Evolutionary conservation across 345 rosid genomes (phyloP).

Genomic region (Noccaea caerulescens): DNA sequence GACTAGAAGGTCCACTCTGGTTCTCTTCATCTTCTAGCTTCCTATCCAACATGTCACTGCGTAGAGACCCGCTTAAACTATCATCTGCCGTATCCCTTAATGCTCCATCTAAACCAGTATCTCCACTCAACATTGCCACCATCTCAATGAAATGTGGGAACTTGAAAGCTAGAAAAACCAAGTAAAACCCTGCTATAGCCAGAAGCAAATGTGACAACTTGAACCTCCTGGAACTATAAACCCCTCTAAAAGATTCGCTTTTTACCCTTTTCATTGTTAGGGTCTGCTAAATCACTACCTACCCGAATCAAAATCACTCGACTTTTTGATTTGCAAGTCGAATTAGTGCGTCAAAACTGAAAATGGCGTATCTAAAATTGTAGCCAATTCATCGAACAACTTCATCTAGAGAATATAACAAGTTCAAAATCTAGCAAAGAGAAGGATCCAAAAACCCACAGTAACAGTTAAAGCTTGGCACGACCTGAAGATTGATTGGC

Average conservation of each 20-base stretch:
- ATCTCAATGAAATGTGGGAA: conserved; percentile 80
- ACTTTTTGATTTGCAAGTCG: conserved; percentile 32
- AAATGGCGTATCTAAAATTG: conserved; percentile 34
- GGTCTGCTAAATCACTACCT: conserved; percentile 37
- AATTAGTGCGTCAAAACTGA: background rate
- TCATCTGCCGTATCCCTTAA: conserved; percentile 49
- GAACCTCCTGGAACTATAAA: conserved; percentile 60
- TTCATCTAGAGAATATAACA: conserved; percentile 28
- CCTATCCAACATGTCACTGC: conserved; percentile 67
- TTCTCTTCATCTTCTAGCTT: conserved; percentile 67
- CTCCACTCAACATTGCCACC: conserved; percentile 71
- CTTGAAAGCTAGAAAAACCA: conserved; percentile 76
- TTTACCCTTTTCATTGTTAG: conserved; percentile 78
- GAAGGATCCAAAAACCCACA: background rate
- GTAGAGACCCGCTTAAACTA: conserved; percentile 68
- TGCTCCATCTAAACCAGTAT: conserved; percentile 58
- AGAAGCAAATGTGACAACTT: conserved; percentile 78
- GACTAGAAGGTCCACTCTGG: conserved; percentile 59
- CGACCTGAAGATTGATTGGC: conserved; percentile 31
- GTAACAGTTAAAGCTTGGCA: conserved; percentile 26
- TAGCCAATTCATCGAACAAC: conserved; percentile 35
- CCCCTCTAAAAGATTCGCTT: conserved; percentile 52
- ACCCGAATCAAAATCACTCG: conserved; percentile 35
- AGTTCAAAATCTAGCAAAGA: conserved; percentile 8
- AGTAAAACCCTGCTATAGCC: conserved; percentile 66